A percentile compares a stretch with the other conserved stretches of the same genome.
Conservation (phyloP, 768 basidiomycete genomes). For the Dictyophora rubrovolvata region DNA sequence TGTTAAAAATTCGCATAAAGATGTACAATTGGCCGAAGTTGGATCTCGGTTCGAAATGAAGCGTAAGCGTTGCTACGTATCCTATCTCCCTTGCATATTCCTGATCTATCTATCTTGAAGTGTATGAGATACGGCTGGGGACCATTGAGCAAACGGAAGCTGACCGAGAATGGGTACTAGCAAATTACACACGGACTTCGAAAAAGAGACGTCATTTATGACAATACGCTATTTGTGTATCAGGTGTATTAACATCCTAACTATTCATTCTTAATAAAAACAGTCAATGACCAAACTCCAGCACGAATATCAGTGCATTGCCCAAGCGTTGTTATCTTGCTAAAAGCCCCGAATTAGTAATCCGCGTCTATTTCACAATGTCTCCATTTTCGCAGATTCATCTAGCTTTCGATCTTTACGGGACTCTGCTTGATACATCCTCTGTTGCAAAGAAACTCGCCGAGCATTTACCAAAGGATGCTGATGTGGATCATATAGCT, state of each 20-base stretch:
- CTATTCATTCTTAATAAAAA: too few relatives aligned
- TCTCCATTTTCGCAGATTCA: not conserved
- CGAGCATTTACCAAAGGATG: conserved; percentile 1
- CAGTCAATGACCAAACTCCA: too few relatives aligned
- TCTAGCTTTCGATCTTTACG: conserved; percentile 24
- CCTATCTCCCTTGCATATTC: too few relatives aligned
- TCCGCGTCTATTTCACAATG: not conserved
- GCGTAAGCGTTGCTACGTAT: conserved; percentile 49
- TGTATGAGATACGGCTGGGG: conserved; percentile 95
- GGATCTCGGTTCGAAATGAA: conserved; percentile 98
- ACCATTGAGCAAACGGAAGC: conserved; percentile 92
- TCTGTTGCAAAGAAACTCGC: conserved; percentile 12
- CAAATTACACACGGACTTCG: conserved; percentile 88
- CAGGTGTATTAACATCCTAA: too few relatives aligned
- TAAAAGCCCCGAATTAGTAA: not conserved
- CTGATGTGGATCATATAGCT: conserved; percentile 11
- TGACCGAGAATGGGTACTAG: conserved; percentile 93
- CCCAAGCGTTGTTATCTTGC: too few relatives aligned
- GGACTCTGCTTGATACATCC: conserved; percentile 21
- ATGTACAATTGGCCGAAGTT: conserved; percentile 92
- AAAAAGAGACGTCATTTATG: conserved; percentile 73
- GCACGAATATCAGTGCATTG: too few relatives aligned
- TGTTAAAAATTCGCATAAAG: conserved; percentile 71
- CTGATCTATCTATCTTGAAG: conserved; percentile 29
- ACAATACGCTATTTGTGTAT: not conserved